These are phyloP conservation scores for Cyclotella kingstonii DNA, from an alignment of 108 stramenopile species.

Conservation along the genomic window DNA sequence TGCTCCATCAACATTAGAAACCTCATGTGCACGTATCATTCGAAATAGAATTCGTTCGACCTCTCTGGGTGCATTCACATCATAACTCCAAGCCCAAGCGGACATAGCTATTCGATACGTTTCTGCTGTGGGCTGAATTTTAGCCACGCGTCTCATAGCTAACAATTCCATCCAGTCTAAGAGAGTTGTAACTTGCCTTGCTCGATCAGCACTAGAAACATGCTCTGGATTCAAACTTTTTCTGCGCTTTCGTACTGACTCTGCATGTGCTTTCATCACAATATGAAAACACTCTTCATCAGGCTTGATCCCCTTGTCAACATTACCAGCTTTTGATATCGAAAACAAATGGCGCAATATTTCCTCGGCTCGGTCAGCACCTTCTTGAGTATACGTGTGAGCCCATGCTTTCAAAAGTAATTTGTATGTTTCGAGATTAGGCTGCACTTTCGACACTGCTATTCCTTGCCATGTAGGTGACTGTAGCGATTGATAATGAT, in stretches of 20 bases:
- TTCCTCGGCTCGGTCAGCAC: slow-evolving; percentile 36
- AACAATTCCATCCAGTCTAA: slow-evolving; percentile 44
- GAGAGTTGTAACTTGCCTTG: slow-evolving; percentile 22
- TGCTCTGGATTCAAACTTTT: slow-evolving; percentile 1
- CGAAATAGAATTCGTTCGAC: slow-evolving; percentile 26
- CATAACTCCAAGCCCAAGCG: slow-evolving; percentile 45
- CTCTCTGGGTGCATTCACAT: slow-evolving; percentile 36
- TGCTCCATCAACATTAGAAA: background rate
- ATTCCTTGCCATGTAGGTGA: slow-evolving; percentile 30
- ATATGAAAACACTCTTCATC: slow-evolving; percentile 44
- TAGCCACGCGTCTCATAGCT: slow-evolving; percentile 19
- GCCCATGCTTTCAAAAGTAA: slow-evolving; percentile 32
- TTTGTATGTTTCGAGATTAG: slow-evolving; percentile 37
- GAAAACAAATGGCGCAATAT: slow-evolving; percentile 41
- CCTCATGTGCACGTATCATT: slow-evolving; percentile 31
- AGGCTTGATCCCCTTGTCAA: slow-evolving; percentile 22
- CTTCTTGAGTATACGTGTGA: slow-evolving; percentile 17
- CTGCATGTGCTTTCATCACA: slow-evolving; percentile 43
- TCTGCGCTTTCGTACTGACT: slow-evolving; percentile 21
- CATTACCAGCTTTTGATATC: slow-evolving; percentile 36
- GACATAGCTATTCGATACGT: slow-evolving; percentile 31
- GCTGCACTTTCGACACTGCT: slow-evolving; percentile 24
- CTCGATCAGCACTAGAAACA: slow-evolving; percentile 14
- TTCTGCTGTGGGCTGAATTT: slow-evolving; percentile 34
- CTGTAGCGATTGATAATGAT: slow-evolving; percentile 36